phyloP scores from a whole-genome alignment of 805 yeast genomes.

The Barnettozyma sp. region DNA sequence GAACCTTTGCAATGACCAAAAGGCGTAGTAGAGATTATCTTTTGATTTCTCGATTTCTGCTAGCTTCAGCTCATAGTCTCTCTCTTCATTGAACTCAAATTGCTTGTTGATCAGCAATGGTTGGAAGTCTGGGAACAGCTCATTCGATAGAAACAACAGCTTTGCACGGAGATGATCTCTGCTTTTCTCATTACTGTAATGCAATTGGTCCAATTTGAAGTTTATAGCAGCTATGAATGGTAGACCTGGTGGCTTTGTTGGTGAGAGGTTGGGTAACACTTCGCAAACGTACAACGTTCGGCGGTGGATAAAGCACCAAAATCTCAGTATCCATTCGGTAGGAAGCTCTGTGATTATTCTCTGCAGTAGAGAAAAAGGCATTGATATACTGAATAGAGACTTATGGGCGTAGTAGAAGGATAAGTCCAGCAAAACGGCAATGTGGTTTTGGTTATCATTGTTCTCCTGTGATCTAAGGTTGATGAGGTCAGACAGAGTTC shows the following conservation, averaged over 20 bases:
- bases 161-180: conserved; percentile 17
- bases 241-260: conserved; percentile 13
- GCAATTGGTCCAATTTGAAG: conserved; percentile 9
- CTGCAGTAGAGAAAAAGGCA: conserved; percentile 12
- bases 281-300: conserved; percentile 8
- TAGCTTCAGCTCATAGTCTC: conserved; percentile 8
- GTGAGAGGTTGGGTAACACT: conserved; percentile 2
- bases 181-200: conserved; percentile 13
- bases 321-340: conserved; percentile 14
- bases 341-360: conserved; percentile 9
- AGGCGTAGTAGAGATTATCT: conserved; percentile 4
- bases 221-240: conserved; percentile 14
- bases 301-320: conserved; percentile 19
- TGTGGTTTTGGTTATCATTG: conserved; percentile 10
- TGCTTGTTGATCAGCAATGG: conserved; percentile 13
- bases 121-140: conserved; percentile 13
- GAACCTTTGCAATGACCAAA: conserved; percentile 18
- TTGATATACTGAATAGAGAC: conserved; percentile 9
- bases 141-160: conserved; percentile 13
- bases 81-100: conserved; percentile 13
- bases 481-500: conserved; percentile 11
- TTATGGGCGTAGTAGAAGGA: conserved; percentile 11
- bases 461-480: conserved; percentile 11
- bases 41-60: not conserved
- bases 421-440: conserved; percentile 18